These are phyloP conservation scores for Geosmithia flava DNA, from an alignment of 2,329 filamentous ascomycete genomes.

Conservation along the genomic window DNA sequence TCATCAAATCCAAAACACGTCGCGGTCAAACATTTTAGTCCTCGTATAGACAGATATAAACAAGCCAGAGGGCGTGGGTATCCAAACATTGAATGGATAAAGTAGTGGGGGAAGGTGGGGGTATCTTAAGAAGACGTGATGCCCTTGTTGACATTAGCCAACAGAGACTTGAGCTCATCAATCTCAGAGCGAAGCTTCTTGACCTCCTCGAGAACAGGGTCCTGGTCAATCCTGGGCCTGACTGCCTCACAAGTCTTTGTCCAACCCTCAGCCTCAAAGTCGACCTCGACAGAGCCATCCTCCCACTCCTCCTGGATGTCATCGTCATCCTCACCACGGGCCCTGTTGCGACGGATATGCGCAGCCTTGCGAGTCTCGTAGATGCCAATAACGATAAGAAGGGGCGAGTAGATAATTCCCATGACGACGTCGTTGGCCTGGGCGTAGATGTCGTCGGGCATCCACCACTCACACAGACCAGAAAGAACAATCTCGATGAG, in stretches of 20 bases:
- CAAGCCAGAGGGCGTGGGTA: not conserved
- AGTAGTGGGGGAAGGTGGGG: not conserved
- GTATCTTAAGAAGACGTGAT: not conserved
- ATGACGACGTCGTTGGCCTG: constrained; percentile 81
- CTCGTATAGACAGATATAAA: too few relatives aligned
- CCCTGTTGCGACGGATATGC: constrained; percentile 60
- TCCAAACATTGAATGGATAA: not conserved
- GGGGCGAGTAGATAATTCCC: constrained; percentile 71
- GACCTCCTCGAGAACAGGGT: constrained; percentile 62
- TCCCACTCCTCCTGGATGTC: constrained; percentile 91
- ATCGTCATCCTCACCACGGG: constrained; percentile 76
- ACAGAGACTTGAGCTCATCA: constrained; percentile 38
- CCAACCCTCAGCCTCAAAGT: constrained; percentile 82
- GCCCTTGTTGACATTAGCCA: constrained; percentile 19
- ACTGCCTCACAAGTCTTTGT: constrained; percentile 62
- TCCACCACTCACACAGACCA: constrained; percentile 88
- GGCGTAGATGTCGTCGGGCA: constrained; percentile 62
- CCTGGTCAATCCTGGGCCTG: constrained; percentile 71
- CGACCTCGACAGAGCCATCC: constrained; percentile 56
- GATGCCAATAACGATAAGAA: constrained; percentile 67
- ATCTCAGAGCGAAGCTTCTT: constrained; percentile 45
- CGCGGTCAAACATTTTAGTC: too few relatives aligned
- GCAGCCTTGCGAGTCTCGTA: constrained; percentile 56
- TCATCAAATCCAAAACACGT: too few relatives aligned
- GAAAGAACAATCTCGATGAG: constrained; percentile 77